A percentile compares a stretch with the other conserved stretches of the same genome.
These are phyloP conservation scores for Penicillium canescens DNA, from an alignment of 495 filamentous ascomycete species.

Conservation along the genomic window DNA sequence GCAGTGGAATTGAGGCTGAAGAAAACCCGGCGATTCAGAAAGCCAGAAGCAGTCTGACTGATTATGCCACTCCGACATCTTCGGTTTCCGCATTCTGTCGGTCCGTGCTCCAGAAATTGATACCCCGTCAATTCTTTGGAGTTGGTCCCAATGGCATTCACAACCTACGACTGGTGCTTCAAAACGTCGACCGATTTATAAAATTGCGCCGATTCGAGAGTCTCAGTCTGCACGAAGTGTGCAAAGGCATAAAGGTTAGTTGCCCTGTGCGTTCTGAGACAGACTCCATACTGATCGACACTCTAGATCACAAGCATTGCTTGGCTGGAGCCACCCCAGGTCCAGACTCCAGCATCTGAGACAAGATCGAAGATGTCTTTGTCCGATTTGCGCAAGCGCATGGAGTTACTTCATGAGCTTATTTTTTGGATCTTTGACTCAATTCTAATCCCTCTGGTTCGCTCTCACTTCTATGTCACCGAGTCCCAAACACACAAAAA, in stretches of 20 bases:
- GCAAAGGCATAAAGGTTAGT: conserved; percentile 72
- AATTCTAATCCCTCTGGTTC: conserved; percentile 82
- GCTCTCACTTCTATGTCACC: conserved; percentile 89
- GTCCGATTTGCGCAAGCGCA: conserved; percentile 75
- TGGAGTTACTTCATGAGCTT: conserved; percentile 78
- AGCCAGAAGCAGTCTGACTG: conserved; percentile 52
- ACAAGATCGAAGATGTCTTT: conserved; percentile 56
- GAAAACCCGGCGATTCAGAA: not conserved
- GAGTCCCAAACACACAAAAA: conserved; percentile 82
- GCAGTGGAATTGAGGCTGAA: not conserved
- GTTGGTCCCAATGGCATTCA: conserved; percentile 43
- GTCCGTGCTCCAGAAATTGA: conserved; percentile 68
- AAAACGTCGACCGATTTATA: conserved; percentile 74
- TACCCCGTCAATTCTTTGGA: conserved; percentile 80
- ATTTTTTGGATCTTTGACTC: conserved; percentile 93
- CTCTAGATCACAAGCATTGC: conserved; percentile 61
- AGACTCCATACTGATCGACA: conserved; percentile 9
- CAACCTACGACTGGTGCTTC: conserved; percentile 63
- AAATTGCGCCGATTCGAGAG: conserved; percentile 77
- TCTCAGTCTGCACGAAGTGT: conserved; percentile 75
- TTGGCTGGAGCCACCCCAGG: conserved; percentile 66
- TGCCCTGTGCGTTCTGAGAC: not conserved
- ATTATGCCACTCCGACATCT: conserved; percentile 67
- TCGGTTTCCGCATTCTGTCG: conserved; percentile 87
- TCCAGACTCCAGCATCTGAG: conserved; percentile 4